Percentiles rank a stretch among this genome's conserved stretches.
Conservation (phyloP, 2,329 filamentous ascomycete species). For the Apiospora arundinis region DNA sequence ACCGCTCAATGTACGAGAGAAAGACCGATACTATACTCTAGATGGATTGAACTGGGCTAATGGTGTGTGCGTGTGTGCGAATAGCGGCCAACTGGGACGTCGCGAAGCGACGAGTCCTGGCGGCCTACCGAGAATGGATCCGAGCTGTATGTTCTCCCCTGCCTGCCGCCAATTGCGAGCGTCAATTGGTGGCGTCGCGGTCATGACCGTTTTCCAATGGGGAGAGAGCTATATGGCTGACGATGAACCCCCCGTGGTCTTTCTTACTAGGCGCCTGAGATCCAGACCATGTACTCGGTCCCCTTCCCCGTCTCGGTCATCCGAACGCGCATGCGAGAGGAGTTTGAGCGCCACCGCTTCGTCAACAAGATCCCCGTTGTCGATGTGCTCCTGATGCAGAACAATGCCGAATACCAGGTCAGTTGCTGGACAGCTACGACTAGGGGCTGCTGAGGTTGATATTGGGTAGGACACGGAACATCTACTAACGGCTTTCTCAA, state of each 20-base stretch:
- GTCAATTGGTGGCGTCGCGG: neutral
- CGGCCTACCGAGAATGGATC: slow-evolving; percentile 94
- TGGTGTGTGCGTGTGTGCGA: slow-evolving; percentile 23
- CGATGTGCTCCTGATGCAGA: slow-evolving; percentile 89
- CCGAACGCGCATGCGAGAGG: slow-evolving; percentile 92
- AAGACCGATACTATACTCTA: slow-evolving; percentile 9
- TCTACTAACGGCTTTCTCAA: neutral
- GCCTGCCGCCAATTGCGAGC: neutral
- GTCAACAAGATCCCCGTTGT: slow-evolving; percentile 88
- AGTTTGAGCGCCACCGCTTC: slow-evolving; percentile 95
- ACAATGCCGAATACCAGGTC: slow-evolving; percentile 93
- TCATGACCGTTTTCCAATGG: neutral
- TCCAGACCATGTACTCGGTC: slow-evolving; percentile 96
- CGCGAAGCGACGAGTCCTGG: slow-evolving; percentile 84
- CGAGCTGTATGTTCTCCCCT: slow-evolving; percentile 77
- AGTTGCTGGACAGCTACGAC: slow-evolving; percentile 29
- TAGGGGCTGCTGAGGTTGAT: neutral
- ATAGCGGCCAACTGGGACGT: slow-evolving; percentile 88
- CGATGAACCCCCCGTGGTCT: neutral
- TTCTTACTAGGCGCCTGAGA: slow-evolving; percentile 79
- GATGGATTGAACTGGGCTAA: slow-evolving; percentile 42
- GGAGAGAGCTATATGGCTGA: neutral
- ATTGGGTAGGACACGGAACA: neutral
- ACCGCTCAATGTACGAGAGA: slow-evolving; percentile 75
- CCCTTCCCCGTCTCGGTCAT: slow-evolving; percentile 86